Conservation (phyloP, 169 alveolate genomes). For the Cyclospora cayetanensis region DNA sequence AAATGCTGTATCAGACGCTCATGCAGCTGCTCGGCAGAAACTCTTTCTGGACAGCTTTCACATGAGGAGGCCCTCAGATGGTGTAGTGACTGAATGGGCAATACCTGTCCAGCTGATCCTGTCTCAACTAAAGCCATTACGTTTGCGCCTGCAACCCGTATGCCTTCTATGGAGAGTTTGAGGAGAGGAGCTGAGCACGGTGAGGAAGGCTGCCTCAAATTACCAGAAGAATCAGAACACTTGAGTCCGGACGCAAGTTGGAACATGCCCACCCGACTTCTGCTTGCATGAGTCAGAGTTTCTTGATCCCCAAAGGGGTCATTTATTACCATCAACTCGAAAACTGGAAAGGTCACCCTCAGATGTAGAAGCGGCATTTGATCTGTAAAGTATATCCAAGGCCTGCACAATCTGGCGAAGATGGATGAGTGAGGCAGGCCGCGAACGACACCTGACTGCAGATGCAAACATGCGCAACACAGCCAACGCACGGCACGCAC, state of each 20-base stretch:
- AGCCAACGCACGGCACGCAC: too few relatives aligned
- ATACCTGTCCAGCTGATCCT: background rate
- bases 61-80: background rate
- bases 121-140: background rate
- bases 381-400: background rate
- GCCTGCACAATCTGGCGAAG: background rate
- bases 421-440: background rate
- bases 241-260: background rate
- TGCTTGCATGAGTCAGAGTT: background rate
- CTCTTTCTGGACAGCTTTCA: background rate
- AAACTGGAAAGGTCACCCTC: background rate
- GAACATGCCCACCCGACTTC: background rate
- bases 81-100: background rate
- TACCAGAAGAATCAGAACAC: background rate
- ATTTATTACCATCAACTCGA: background rate
- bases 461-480: background rate
- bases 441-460: background rate
- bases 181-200: background rate
- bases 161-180: background rate
- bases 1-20: background rate
- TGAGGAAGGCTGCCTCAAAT: background rate
- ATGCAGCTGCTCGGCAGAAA: background rate
- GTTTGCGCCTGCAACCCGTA: conserved; percentile 9
- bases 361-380: background rate
- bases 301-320: background rate